These are phyloP conservation scores for Albophoma yamanashiensis DNA, from an alignment of 2,329 filamentous ascomycete species.

Conservation along the genomic window DNA sequence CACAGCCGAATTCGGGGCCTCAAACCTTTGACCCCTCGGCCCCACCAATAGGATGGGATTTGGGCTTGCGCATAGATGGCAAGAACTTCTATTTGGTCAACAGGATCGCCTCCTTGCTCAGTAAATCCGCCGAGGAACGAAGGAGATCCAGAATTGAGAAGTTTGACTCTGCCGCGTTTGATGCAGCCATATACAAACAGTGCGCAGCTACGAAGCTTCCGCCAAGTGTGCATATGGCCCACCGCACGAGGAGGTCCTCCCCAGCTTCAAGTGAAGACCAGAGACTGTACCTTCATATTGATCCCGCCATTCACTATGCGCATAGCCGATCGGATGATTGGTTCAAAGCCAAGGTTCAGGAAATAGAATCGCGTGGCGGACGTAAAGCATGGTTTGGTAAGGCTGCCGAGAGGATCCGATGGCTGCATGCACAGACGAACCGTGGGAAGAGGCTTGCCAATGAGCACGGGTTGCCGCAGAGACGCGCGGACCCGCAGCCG, in stretches of 20 bases:
- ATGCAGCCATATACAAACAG: conserved; percentile 28
- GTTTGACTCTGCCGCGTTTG: conserved; percentile 19
- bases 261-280: conserved; percentile 11
- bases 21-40: neutral
- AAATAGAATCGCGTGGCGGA: conserved; percentile 36
- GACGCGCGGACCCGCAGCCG: conserved; percentile 16
- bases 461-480: neutral
- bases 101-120: neutral
- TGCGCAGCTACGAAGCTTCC: conserved; percentile 13
- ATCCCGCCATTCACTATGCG: conserved; percentile 39
- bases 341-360: conserved; percentile 34
- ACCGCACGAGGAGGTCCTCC: conserved; percentile 1
- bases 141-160: neutral
- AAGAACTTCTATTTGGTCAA: neutral
- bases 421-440: conserved; percentile 14
- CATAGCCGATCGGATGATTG: conserved; percentile 32
- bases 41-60: neutral
- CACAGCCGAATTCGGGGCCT: neutral
- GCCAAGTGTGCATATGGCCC: conserved; percentile 6
- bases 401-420: conserved; percentile 25
- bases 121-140: neutral
- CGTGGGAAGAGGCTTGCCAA: conserved; percentile 3
- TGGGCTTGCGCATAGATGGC: neutral
- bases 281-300: conserved; percentile 32
- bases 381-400: conserved; percentile 42